phyloP scores from a whole-genome alignment of 129 eudicot species.

The Helichrysum umbraculigerum region DNA sequence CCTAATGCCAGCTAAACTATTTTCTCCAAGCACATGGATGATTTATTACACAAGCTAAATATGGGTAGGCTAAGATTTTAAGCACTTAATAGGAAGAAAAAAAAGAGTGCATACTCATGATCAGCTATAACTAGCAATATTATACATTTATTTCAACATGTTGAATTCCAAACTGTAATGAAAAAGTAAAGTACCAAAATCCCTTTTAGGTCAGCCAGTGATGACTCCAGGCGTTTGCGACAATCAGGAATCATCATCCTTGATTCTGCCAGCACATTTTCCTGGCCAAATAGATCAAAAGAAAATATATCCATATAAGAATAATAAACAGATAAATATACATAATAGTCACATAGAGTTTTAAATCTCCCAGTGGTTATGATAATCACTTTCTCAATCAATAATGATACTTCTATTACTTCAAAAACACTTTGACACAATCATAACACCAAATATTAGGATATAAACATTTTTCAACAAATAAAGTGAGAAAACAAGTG shows the following conservation, averaged over 20 bases:
- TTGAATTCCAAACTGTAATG: not conserved
- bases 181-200: conserved; percentile 49
- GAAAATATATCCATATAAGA: not conserved
- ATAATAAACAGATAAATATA: not conserved
- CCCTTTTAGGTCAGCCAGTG: conserved; percentile 76
- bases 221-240: conserved; percentile 78
- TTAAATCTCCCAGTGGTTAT: not conserved
- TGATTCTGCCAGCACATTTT: conserved; percentile 91
- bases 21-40: not conserved
- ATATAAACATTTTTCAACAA: not conserved
- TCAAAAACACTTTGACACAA: conserved; percentile 8
- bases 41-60: not conserved
- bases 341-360: not conserved
- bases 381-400: conserved; percentile 4
- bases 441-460: conserved; percentile 5
- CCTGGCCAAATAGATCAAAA: conserved; percentile 44
- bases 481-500: not conserved
- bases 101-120: not conserved
- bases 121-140: not conserved
- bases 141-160: not conserved
- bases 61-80: not conserved
- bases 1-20: not conserved
- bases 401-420: not conserved
- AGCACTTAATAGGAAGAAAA: not conserved
- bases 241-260: conserved; percentile 98